Conservation (phyloP, 208 protist species). For the Leishmania lainsoni region DNA sequence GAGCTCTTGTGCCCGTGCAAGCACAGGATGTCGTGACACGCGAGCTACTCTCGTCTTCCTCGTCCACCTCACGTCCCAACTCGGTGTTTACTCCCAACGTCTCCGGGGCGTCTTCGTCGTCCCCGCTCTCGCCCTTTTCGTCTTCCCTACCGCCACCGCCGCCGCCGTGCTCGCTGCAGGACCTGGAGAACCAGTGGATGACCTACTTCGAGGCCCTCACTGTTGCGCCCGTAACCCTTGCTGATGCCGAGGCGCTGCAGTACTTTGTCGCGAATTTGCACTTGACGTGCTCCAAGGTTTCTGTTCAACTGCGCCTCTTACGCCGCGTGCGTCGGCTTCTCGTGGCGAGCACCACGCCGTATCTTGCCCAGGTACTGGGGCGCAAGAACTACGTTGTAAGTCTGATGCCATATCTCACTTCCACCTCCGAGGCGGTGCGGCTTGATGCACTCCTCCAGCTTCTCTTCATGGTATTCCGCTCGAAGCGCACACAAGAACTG, state of each 20-base stretch:
- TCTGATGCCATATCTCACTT: slow-evolving; percentile 69
- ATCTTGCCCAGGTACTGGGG: slow-evolving; percentile 64
- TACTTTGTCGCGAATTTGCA: slow-evolving; percentile 45
- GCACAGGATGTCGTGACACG: neutral
- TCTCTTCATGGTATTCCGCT: slow-evolving; percentile 65
- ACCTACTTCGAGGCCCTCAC: slow-evolving; percentile 61
- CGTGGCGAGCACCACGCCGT: slow-evolving; percentile 37
- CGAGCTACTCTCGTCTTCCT: neutral
- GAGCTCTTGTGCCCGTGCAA: neutral
- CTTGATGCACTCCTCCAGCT: slow-evolving; percentile 74
- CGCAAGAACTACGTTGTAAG: slow-evolving; percentile 54
- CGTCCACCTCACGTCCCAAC: neutral
- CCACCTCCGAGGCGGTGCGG: slow-evolving; percentile 36
- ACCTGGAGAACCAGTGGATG: slow-evolving; percentile 59
- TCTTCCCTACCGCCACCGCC: neutral
- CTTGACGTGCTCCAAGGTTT: slow-evolving; percentile 29
- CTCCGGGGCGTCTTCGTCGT: neutral
- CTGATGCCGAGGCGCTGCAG: slow-evolving; percentile 63
- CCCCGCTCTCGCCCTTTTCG: neutral
- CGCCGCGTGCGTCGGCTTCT: slow-evolving; percentile 64
- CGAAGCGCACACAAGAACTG: slow-evolving; percentile 73
- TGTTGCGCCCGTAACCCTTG: slow-evolving; percentile 54
- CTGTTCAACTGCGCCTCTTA: slow-evolving; percentile 35
- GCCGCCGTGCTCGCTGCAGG: slow-evolving; percentile 16
- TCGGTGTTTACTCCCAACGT: neutral